phyloP scores from a whole-genome alignment of 1,284 basidiomycete genomes.

The Austropuccinia psidii region DNA sequence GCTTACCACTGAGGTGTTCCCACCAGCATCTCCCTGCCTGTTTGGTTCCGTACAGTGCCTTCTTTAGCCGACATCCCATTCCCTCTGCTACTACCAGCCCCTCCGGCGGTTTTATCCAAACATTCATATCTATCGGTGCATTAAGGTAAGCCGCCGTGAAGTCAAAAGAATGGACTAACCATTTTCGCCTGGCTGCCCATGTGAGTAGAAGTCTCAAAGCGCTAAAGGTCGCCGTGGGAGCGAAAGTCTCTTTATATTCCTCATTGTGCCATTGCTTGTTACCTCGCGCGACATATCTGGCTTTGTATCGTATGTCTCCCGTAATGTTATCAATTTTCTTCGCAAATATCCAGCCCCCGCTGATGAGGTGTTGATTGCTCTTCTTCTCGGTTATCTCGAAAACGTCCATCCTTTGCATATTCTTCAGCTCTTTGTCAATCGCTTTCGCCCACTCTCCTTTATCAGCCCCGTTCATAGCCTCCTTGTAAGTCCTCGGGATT shows the following conservation, averaged over 20 bases:
- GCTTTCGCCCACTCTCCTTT: background rate
- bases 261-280: background rate
- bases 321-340: too few relatives aligned
- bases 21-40: constrained; percentile 6
- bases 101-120: constrained; percentile 3
- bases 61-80: background rate
- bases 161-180: background rate
- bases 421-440: background rate
- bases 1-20: background rate
- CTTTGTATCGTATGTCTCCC: too few relatives aligned
- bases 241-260: background rate
- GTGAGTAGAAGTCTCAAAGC: background rate
- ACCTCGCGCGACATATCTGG: background rate
- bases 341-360: too few relatives aligned
- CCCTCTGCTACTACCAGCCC: background rate
- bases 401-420: background rate
- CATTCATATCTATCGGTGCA: background rate
- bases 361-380: too few relatives aligned
- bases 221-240: background rate
- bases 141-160: constrained; percentile 19
- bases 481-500: too few relatives aligned
- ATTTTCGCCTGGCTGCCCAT: background rate
- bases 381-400: too few relatives aligned
- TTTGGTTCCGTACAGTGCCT: constrained; percentile 10
- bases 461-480: too few relatives aligned